Evolutionary conservation across 2,329 filamentous ascomycete genomes (phyloP).

Genomic region (Clonostachys sp.): DNA sequence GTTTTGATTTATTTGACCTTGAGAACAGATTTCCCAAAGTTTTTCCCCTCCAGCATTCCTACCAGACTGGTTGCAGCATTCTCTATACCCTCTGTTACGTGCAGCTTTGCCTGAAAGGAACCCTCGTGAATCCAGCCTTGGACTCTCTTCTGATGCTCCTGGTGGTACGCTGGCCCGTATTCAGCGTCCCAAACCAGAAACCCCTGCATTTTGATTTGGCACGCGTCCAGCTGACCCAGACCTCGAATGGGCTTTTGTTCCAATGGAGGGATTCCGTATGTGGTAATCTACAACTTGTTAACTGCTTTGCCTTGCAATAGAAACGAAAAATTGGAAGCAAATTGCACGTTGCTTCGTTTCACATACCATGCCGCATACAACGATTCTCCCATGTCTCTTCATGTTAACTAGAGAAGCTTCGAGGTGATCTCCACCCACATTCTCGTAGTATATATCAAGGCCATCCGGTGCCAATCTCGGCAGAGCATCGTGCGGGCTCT

Average conservation of each 20-base stretch:
- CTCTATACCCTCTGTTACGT: constrained; percentile 72
- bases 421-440: constrained; percentile 68
- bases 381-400: constrained; percentile 57
- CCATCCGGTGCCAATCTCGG: constrained; percentile 50
- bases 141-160: constrained; percentile 73
- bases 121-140: constrained; percentile 74
- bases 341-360: constrained; percentile 59
- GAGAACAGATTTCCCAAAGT: constrained; percentile 82
- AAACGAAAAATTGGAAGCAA: too few relatives aligned
- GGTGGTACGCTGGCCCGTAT: constrained; percentile 61
- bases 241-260: constrained; percentile 65
- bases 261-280: constrained; percentile 59
- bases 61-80: constrained; percentile 71
- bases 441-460: constrained; percentile 71
- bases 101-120: constrained; percentile 65
- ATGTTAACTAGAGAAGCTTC: constrained; percentile 60
- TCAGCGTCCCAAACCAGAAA: constrained; percentile 67
- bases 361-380: constrained; percentile 72
- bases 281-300: constrained; percentile 44
- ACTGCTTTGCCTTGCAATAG: too few relatives aligned
- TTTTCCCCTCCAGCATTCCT: constrained; percentile 71
- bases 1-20: constrained; percentile 30
- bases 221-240: constrained; percentile 58
- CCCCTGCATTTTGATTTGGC: constrained; percentile 67
- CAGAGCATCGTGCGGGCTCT: constrained; percentile 56